phyloP scores from a whole-genome alignment of 2,329 filamentous ascomycete genomes.

The Didymosphaeria variabile region DNA sequence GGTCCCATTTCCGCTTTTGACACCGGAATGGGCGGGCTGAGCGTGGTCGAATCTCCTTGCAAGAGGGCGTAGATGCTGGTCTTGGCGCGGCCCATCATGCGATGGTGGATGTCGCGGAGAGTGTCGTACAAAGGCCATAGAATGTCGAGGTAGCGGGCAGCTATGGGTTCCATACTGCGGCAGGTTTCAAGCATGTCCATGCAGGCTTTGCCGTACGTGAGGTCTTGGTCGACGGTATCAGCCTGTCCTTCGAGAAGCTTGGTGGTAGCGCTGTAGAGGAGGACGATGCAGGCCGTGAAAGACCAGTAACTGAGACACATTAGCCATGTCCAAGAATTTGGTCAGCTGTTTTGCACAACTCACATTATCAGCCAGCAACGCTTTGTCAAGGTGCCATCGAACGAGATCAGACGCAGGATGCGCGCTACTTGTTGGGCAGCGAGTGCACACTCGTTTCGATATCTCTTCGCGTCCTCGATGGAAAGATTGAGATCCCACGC shows the following conservation, averaged over 20 bases:
- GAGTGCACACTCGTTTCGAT: constrained; percentile 43
- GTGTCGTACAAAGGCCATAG: constrained; percentile 48
- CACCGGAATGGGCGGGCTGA: constrained; percentile 41
- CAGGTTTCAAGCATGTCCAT: constrained; percentile 48
- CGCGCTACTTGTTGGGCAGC: constrained; percentile 49
- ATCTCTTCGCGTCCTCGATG: constrained; percentile 36
- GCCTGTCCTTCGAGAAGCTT: constrained; percentile 44
- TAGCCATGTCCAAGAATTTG: neutral
- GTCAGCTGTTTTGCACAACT: constrained; percentile 13
- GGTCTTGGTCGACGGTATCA: constrained; percentile 43
- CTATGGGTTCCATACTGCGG: constrained; percentile 43
- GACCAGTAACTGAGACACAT: constrained; percentile 43
- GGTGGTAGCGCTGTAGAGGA: constrained; percentile 46
- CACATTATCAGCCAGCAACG: constrained; percentile 52
- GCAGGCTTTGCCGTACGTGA: constrained; percentile 44
- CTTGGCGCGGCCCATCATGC: constrained; percentile 41
- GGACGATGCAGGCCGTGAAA: constrained; percentile 45
- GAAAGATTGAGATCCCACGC: constrained; percentile 35
- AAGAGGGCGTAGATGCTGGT: constrained; percentile 47
- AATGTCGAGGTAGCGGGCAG: constrained; percentile 42
- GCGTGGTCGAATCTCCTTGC: constrained; percentile 33
- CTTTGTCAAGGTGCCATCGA: constrained; percentile 46
- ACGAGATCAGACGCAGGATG: constrained; percentile 44
- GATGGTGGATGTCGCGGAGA: constrained; percentile 43
- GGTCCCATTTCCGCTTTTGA: constrained; percentile 46